These are phyloP conservation scores for Rhizophagus sp. DNA, from an alignment of 192 early-diverging fungal genomes.

Conservation along the genomic window DNA sequence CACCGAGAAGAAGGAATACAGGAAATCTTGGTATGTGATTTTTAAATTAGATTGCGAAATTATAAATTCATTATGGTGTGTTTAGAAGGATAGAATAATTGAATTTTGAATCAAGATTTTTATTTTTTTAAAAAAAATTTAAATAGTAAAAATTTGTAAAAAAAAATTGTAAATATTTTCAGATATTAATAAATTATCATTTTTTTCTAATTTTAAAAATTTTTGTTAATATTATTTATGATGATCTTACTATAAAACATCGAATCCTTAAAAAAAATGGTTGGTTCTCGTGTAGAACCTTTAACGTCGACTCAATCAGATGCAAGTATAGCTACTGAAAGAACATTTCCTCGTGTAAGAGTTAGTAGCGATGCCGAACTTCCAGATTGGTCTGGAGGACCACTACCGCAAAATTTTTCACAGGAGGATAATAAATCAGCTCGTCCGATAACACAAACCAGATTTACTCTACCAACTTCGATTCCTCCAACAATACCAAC, in stretches of 20 bases:
- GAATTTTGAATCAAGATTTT: too few species aligned
- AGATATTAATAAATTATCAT: too few species aligned
- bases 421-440: background rate
- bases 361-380: background rate
- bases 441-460: background rate
- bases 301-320: background rate
- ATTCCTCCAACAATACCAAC: background rate
- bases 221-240: too few species aligned
- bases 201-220: too few species aligned
- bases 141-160: too few species aligned
- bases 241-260: too few species aligned
- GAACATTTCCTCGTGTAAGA: background rate
- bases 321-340: background rate
- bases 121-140: too few species aligned
- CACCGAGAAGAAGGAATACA: constrained; percentile 3
- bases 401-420: background rate
- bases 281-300: constrained; percentile 1
- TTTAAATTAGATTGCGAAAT: background rate
- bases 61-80: background rate
- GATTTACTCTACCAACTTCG: background rate
- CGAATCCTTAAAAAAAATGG: background rate
- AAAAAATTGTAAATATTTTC: too few species aligned
- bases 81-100: too few species aligned
- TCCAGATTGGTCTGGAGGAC: background rate
- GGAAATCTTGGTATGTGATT: constrained; percentile 8